phyloP scores from a whole-genome alignment of 148 eudicot genomes.

The Limonium bicolor region DNA sequence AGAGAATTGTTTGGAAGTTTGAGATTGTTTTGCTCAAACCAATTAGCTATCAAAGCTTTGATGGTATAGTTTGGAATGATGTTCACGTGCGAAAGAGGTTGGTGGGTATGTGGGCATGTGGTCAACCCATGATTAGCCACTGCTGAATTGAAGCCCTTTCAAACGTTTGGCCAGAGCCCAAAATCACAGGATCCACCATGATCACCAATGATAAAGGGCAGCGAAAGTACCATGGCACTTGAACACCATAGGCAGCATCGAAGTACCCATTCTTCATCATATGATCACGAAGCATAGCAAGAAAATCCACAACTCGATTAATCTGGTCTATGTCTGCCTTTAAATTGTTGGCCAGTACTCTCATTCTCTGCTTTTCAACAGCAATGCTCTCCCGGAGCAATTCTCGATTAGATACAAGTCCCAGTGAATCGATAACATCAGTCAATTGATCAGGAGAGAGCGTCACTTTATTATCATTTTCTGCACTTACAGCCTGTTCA shows the following conservation, averaged over 20 bases:
- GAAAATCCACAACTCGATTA: conserved; percentile 25
- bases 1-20: conserved; percentile 10
- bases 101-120: conserved; percentile 64
- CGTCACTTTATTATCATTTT: conserved; percentile 21
- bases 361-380: conserved; percentile 59
- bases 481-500: conserved; percentile 35
- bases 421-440: conserved; percentile 37
- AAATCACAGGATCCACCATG: conserved; percentile 85
- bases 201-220: conserved; percentile 76
- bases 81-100: conserved; percentile 49
- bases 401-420: conserved; percentile 41
- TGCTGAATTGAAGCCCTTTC: conserved; percentile 64
- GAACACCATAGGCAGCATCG: conserved; percentile 30
- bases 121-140: conserved; percentile 62
- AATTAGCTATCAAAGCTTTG: conserved; percentile 69
- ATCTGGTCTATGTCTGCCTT: conserved; percentile 29
- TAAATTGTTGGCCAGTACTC: conserved; percentile 20
- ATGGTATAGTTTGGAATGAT: conserved; percentile 76
- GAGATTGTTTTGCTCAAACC: conserved; percentile 65
- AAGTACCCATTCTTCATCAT: conserved; percentile 33
- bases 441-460: conserved; percentile 23
- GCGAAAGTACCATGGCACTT: conserved; percentile 59
- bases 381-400: conserved; percentile 63
- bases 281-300: conserved; percentile 41
- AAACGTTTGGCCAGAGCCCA: conserved; percentile 89